These are phyloP conservation scores for Oryza australiensis DNA, from an alignment of 176 grass and related monocot genomes.

Conservation along the genomic window DNA sequence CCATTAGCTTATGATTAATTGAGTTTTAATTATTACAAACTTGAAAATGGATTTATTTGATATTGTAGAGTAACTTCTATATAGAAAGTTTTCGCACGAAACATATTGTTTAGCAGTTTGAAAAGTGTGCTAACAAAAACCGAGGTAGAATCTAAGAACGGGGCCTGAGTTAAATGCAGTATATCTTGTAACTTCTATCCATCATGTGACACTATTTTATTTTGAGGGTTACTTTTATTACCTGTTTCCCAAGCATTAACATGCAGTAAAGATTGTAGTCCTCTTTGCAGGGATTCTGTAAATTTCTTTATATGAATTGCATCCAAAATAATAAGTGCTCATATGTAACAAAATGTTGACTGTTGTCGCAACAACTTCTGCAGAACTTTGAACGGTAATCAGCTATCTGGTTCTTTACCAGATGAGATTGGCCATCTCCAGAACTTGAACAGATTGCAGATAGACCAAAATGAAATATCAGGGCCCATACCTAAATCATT, in stretches of 20 bases:
- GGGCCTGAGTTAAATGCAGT: not conserved
- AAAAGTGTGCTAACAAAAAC: too few species aligned
- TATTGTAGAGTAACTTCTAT: too few species aligned
- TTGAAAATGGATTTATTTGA: too few species aligned
- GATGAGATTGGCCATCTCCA: conserved; percentile 79
- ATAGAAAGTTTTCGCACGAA: too few species aligned
- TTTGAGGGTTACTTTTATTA: conserved; percentile 7
- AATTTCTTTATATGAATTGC: not conserved
- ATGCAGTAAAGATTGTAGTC: not conserved
- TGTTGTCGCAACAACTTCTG: conserved; percentile 16
- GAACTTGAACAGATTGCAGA: conserved; percentile 77
- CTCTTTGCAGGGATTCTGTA: conserved; percentile 13
- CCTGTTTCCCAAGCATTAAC: not conserved
- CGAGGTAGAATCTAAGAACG: too few species aligned
- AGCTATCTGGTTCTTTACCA: conserved; percentile 73
- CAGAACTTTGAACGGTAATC: conserved; percentile 93
- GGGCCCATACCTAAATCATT: conserved; percentile 89
- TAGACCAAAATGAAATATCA: conserved; percentile 80
- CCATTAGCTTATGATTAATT: too few species aligned
- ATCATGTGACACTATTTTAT: not conserved
- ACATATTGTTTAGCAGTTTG: too few species aligned
- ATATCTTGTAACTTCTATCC: not conserved
- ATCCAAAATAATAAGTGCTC: not conserved
- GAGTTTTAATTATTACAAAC: too few species aligned
- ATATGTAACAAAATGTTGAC: conserved; percentile 23